Percentiles rank a stretch among this genome's conserved stretches.
Conservation (phyloP, 257 asterid genomes). For the Primulina eburnea region DNA sequence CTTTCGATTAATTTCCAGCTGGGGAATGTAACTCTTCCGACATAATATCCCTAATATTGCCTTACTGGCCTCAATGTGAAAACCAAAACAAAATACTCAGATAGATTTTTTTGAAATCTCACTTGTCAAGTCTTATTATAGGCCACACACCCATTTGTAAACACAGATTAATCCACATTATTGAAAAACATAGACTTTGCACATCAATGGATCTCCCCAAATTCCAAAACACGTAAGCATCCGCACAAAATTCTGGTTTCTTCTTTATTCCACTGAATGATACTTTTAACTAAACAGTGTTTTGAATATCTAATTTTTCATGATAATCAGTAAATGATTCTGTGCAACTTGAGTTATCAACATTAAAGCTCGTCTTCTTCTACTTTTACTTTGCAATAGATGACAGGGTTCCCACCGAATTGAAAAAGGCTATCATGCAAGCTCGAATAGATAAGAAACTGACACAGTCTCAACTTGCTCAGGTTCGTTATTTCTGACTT, state of each 20-base stretch:
- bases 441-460: constrained; percentile 59
- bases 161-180: background rate
- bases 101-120: background rate
- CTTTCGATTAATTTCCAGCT: background rate
- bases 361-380: background rate
- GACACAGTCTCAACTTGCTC: constrained; percentile 63
- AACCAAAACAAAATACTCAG: background rate
- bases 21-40: background rate
- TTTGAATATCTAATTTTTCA: background rate
- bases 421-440: constrained; percentile 56
- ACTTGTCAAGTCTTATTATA: background rate
- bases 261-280: background rate
- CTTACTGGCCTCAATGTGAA: background rate
- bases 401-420: constrained; percentile 40
- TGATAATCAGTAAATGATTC: background rate
- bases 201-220: background rate
- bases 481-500: constrained; percentile 26
- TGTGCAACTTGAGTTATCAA: background rate
- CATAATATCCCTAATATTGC: background rate
- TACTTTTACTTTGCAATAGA: background rate
- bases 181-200: background rate
- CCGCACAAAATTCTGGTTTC: background rate
- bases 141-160: background rate
- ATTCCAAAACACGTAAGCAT: background rate
- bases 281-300: background rate